Base-by-base conservation (phyloP, 2,329 filamentous ascomycete genomes). In the Onygenales sp. region DNA sequence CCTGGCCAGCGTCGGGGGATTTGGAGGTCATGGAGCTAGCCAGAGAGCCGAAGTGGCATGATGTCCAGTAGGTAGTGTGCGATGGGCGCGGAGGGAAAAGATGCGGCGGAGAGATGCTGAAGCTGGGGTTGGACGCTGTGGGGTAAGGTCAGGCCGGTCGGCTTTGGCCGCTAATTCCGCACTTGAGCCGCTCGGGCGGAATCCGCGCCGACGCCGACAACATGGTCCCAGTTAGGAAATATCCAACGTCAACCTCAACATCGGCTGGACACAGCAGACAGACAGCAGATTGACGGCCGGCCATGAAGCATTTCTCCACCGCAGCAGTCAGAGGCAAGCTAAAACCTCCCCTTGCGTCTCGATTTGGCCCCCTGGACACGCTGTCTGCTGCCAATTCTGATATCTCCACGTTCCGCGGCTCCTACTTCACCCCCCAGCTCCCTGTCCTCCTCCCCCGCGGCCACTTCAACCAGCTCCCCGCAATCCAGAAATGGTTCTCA, bases 401-500 rank as follows among this genome's bases (percentile, higher is more conserved):
- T 14, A 55, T 80, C 45, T 63, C 72, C 1, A 56, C 61, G 11
- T 87, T 87, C 62, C 76, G 74, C 31, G 59, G 72, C n/a, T 58
- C 68, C 38, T 82, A 76, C 38, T 83, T 85, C 61, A 57, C 63
- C 1, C 72, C 77, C 1, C 74, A 78, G 46, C 68, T 64, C 14
- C 84, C 85, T 2, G 66, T 75, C 8, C 65, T 84, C 14, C 69
- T 82, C 5, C 74, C 73, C n/a, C 65, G 68, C 35, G 63, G 64
- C 6, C 61, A 64, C 2, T 78, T 78, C 48, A 57, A 59, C 31
- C 49, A 69, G 8, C 63, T 85, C 1, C 80, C 82, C 0, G 82
- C 82, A 1, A 67, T 75, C 17, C 62, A 61, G 3, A 80, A 78
- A 58, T 87, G 85, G 85, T 87, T 88, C 60, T 54, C 55, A 31